phyloP scores from a whole-genome alignment of 2,329 filamentous ascomycete genomes.

The Botrytis tulipae region DNA sequence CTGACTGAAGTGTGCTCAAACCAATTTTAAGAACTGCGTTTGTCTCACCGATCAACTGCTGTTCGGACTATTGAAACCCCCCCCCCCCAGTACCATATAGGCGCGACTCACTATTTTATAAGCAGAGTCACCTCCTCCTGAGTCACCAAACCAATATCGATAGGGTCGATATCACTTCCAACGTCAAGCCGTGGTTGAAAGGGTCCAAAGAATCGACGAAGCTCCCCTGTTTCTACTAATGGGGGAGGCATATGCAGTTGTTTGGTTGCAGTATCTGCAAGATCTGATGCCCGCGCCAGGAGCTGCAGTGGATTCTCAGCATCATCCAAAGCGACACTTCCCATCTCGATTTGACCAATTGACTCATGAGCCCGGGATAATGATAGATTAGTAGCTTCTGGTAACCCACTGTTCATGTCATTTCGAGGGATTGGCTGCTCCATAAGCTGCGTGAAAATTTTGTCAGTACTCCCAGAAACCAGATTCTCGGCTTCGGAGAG shows the following conservation, averaged over 20 bases:
- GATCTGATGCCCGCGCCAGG: slow-evolving; percentile 69
- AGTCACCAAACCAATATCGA: slow-evolving; percentile 68
- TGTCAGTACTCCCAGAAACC: slow-evolving; percentile 32
- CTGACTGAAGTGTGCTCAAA: background rate
- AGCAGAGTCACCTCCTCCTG: slow-evolving; percentile 62
- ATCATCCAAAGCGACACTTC: slow-evolving; percentile 64
- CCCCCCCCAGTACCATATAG: background rate
- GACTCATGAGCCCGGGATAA: background rate
- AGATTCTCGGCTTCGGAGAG: slow-evolving; percentile 49
- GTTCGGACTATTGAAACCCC: background rate
- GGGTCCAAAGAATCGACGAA: slow-evolving; percentile 66
- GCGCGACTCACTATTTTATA: slow-evolving; percentile 57
- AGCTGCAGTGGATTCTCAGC: slow-evolving; percentile 74
- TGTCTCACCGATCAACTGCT: background rate
- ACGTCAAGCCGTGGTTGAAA: slow-evolving; percentile 62
- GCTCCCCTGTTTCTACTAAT: slow-evolving; percentile 38
- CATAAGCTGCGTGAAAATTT: slow-evolving; percentile 25
- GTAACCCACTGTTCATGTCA: background rate
- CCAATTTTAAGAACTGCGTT: background rate
- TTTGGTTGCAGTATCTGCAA: slow-evolving; percentile 39
- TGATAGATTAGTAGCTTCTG: background rate
- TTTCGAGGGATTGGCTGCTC: background rate
- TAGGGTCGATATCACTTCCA: slow-evolving; percentile 63
- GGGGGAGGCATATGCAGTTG: slow-evolving; percentile 10
- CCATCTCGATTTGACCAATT: slow-evolving; percentile 31